Evolutionary conservation across 1,139 yeast species (phyloP).

Genomic region (Debaryomycetaceae sp.): DNA sequence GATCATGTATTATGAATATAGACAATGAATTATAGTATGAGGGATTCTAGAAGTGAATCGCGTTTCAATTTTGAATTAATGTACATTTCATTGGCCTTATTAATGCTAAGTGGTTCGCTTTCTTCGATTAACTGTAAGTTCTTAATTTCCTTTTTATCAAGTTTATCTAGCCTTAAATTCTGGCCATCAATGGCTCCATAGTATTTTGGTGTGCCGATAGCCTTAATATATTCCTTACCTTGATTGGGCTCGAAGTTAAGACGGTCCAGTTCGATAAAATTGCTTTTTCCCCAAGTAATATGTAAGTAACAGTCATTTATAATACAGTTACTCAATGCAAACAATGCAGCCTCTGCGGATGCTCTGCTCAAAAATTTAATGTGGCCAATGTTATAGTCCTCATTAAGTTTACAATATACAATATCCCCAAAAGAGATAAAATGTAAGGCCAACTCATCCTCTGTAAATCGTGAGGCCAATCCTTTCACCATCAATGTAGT

Average conservation of each 20-base stretch:
- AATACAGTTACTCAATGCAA: conserved; percentile 28
- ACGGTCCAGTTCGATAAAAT: conserved; percentile 4
- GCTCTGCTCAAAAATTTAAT: conserved; percentile 28
- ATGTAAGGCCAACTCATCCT: conserved; percentile 25
- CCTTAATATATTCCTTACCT: conserved; percentile 11
- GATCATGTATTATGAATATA: conserved; percentile 8
- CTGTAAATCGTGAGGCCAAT: conserved; percentile 26
- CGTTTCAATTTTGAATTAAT: conserved; percentile 13
- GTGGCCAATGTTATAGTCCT: conserved; percentile 20
- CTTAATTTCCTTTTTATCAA: conserved; percentile 11
- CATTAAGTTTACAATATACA: conserved; percentile 18
- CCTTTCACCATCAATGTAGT: conserved; percentile 31
- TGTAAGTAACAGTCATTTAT: conserved; percentile 29
- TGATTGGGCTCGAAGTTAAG: conserved; percentile 8
- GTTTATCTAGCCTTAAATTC: conserved; percentile 16
- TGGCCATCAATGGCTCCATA: conserved; percentile 14
- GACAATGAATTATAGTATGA: not conserved
- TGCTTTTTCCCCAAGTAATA: conserved; percentile 33
- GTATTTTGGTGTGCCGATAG: conserved; percentile 16
- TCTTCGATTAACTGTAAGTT: conserved; percentile 13
- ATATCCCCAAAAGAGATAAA: conserved; percentile 39
- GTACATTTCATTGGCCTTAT: conserved; percentile 16
- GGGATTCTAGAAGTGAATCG: conserved; percentile 10
- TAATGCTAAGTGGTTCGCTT: conserved; percentile 17
- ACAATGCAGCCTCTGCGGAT: conserved; percentile 36